A percentile compares a stretch with the other conserved stretches of the same genome.
Evolutionary conservation across 805 yeast species (phyloP).

Genomic region (Suhomyces faveliae): DNA sequence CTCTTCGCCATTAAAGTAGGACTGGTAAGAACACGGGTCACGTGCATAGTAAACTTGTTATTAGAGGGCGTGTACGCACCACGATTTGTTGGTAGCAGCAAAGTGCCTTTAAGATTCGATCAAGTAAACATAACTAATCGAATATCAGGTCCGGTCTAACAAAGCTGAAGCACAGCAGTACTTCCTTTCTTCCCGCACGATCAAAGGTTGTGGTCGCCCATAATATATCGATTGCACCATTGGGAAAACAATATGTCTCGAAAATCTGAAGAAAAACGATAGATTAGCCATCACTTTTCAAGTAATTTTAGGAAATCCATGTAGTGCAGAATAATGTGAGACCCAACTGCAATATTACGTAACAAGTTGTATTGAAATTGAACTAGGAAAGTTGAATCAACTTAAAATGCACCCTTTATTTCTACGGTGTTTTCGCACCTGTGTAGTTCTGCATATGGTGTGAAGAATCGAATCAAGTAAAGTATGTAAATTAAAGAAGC

Average conservation of each 20-base stretch:
- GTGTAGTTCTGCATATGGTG: no score
- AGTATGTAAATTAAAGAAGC: no score
- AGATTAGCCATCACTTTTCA: conserved; percentile 87
- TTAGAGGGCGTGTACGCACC: conserved; percentile 5
- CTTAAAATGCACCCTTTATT: no score
- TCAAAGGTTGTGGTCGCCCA: conserved; percentile 48
- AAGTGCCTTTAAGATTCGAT: not conserved
- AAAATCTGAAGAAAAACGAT: conserved; percentile 77
- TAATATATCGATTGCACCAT: conserved; percentile 77
- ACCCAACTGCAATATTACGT: no score
- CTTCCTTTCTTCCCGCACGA: conserved; percentile 2
- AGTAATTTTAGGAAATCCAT: conserved; percentile 87
- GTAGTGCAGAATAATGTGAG: conserved; percentile 58
- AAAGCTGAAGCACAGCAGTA: conserved; percentile 4
- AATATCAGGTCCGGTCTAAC: not conserved
- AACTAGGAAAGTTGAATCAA: no score
- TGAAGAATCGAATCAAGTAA: no score
- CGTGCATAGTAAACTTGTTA: no score
- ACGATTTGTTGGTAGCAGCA: conserved; percentile 2
- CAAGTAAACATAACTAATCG: not conserved
- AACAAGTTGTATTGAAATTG: no score
- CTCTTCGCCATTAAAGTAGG: no score
- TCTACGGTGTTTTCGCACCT: no score
- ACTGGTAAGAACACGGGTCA: no score
- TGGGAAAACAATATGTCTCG: conserved; percentile 89